Base-by-base conservation (phyloP, 192 early-diverging fungal species). In the Coemansia guatemalensis region DNA sequence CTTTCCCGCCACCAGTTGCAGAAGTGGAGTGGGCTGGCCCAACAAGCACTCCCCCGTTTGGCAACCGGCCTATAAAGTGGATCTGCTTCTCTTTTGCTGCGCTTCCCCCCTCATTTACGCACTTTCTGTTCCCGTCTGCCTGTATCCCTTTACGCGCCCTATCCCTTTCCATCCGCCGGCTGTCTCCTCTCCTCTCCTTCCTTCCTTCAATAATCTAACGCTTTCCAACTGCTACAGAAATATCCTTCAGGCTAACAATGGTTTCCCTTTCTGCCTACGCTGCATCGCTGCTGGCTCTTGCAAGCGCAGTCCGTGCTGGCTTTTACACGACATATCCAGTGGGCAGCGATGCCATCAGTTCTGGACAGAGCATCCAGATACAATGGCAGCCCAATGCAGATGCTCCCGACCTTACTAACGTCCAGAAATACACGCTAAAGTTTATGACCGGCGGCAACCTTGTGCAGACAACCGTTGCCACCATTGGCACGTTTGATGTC, bases 271-370 rank as follows among this genome's bases (percentile, higher is more conserved):
- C 60, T 27, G 57, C 75, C 5, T 68, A 65, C 44, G 62, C 61
- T 53, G 66, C 66, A 22, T 59, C 75, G 17, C 33, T 64, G 21
- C 33, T 69, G 66, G 75, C 75, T 18, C 51, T 78, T 54, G 55
- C 64, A 48, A 56, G 69, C 62, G 62, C 69, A n/a, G 75, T 65
- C 58, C 58, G 65, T 21, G 75, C 75, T 21, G 75, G 75, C 51
- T 80, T 74, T 66, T 80, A 80, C 65, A 73, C 77, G 71, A 80
- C 77, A 5, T 80, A 80, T 52, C 77, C 77, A 11, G 60, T 80
- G 23, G 77, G 77, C 64, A 57, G 67, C 39, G 68, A 71, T 47
- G 39, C 60, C 24, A 57, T 80, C 60, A 54, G 18, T 26, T 56
- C 77, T n/a, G 68, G 68, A 8, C 77, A 80, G 68, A 56, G 56